Evolutionary conservation across 768 basidiomycete species (phyloP).

Genomic region (Leccinum variicolor): DNA sequence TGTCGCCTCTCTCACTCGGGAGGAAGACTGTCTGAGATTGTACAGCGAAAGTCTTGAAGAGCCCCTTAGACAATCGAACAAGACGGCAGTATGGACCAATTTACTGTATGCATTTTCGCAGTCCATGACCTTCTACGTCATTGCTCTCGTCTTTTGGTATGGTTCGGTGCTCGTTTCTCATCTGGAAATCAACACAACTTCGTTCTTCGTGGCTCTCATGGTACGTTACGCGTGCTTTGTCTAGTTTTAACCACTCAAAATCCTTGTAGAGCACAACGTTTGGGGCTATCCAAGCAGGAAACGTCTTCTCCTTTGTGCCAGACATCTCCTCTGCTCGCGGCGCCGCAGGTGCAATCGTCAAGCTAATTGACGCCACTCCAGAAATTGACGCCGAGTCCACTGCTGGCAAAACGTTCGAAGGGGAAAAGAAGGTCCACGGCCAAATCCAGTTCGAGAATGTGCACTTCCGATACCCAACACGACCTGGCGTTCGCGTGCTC

Average conservation of each 20-base stretch:
- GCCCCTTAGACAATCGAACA: constrained; percentile 66
- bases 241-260: neutral
- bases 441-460: constrained; percentile 77
- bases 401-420: constrained; percentile 53
- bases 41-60: constrained; percentile 70
- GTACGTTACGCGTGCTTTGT: constrained; percentile 34
- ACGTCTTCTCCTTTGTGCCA: constrained; percentile 81
- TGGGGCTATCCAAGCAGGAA: constrained; percentile 84
- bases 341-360: constrained; percentile 73
- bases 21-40: constrained; percentile 68
- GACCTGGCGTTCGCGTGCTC: constrained; percentile 85
- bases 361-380: constrained; percentile 67
- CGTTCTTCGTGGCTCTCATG: constrained; percentile 86
- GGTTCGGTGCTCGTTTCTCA: constrained; percentile 60
- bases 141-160: constrained; percentile 81
- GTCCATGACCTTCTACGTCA: constrained; percentile 72
- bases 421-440: constrained; percentile 42
- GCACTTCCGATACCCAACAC: constrained; percentile 87
- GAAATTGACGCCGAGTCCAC: constrained; percentile 79
- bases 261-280: constrained; percentile 72
- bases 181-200: constrained; percentile 32
- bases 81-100: constrained; percentile 61
- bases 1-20: constrained; percentile 84
- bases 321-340: constrained; percentile 83
- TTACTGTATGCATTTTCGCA: constrained; percentile 73